Evolutionary conservation across 495 filamentous ascomycete genomes (phyloP).

Genomic region (Aspergillus saccharolyticus): DNA sequence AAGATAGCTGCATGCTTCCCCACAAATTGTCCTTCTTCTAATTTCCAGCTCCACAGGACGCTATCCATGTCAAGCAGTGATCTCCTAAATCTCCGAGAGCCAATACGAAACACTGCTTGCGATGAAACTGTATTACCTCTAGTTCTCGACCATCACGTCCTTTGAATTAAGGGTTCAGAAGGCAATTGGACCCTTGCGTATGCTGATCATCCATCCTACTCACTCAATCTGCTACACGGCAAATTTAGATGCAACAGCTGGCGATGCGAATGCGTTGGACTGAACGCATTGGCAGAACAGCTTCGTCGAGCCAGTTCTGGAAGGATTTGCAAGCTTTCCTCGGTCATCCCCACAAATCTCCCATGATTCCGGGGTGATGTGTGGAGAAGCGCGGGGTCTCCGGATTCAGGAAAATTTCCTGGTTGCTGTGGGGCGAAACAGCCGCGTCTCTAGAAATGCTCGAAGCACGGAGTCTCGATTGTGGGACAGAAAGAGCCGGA

Average conservation of each 20-base stretch:
- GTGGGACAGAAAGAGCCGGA: background rate
- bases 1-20: background rate
- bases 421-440: no score
- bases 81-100: background rate
- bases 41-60: background rate
- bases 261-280: no score
- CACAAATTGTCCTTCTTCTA: background rate
- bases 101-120: background rate
- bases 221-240: no score
- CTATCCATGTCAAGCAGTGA: background rate
- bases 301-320: no score
- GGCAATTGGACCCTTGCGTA: no score
- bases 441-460: no score
- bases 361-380: background rate
- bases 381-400: background rate
- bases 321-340: background rate
- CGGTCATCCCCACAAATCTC: background rate
- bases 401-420: background rate
- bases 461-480: background rate
- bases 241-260: no score
- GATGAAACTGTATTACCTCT: no score
- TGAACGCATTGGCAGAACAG: no score
- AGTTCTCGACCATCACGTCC: no score
- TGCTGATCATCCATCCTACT: no score
- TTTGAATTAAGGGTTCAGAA: no score